phyloP scores from a whole-genome alignment of 768 basidiomycete genomes.

The Panaeolus papilionaceus region DNA sequence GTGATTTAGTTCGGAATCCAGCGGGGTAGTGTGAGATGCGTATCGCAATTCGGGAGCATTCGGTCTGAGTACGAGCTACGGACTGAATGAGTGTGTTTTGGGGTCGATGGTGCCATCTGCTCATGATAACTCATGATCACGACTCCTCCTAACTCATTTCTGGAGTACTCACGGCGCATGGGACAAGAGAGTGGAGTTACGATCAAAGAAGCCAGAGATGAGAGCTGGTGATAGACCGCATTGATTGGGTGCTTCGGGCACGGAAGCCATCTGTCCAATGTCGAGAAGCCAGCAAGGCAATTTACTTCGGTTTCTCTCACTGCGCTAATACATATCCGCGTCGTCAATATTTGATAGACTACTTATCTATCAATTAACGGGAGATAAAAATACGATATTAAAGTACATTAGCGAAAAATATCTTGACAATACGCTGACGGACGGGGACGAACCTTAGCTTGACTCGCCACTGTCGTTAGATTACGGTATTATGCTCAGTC shows the following conservation, averaged over 20 bases:
- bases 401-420: background rate
- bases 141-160: background rate
- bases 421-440: too few species aligned
- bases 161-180: background rate
- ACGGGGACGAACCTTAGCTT: too few species aligned
- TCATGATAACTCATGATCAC: background rate
- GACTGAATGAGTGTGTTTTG: background rate
- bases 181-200: background rate
- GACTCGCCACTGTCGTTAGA: too few species aligned
- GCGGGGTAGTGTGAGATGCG: slow-evolving; percentile 2
- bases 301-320: slow-evolving; percentile 9
- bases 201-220: slow-evolving; percentile 7
- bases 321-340: background rate
- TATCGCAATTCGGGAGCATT: background rate
- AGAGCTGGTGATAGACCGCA: background rate
- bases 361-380: background rate
- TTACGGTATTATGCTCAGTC: background rate
- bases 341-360: background rate
- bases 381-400: background rate
- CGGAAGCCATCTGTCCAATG: background rate
- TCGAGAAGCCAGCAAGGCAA: slow-evolving; percentile 11
- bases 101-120: slow-evolving; percentile 4
- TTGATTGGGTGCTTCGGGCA: background rate
- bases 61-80: background rate
- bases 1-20: background rate